Base-by-base conservation (phyloP, 495 filamentous ascomycete genomes). In the Penicillium salamii region DNA sequence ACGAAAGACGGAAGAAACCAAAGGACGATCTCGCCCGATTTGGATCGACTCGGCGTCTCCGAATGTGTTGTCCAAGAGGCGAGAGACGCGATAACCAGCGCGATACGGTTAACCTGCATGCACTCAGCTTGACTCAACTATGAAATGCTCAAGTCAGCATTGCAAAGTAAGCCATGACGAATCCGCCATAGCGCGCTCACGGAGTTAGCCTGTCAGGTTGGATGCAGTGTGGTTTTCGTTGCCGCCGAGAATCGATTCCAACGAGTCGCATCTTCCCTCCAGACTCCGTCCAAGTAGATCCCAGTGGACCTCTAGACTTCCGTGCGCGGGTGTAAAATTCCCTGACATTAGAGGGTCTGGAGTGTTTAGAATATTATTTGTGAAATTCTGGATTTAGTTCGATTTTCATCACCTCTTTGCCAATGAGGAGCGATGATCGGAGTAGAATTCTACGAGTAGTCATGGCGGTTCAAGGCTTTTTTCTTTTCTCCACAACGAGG, bases 371-470 rank as follows among this genome's bases (percentile, higher is more conserved):
- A n/a, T n/a, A n/a, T n/a, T n/a, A n/a, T n/a, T n/a, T n/a, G n/a
- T n/a, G n/a, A n/a, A n/a, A n/a, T n/a, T n/a, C n/a, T n/a, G n/a
- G n/a, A n/a, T n/a, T n/a, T n/a, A n/a, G n/a, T n/a, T n/a, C n/a
- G n/a, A n/a, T 39, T 33, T 40, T 40, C 51, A 31, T 57, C 57
- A 55, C 57, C 19, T 26, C 18, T n/a, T 20, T 28, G 8, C 66
- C 68, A 73, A 73, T 71, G 41, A 61, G 51, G 47, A 50, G 33
- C 17, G 40, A 23, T 34, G 42, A 50, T 49, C 57, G 57, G 55
- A 58, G 54, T 54, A 47, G 52, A 57, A 63, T 58, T 32, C 41
- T 55, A 56, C 43, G 56, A 55, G 50, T 62, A 55, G 55, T 46
- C 52, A 33, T 43, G 40, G 35, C 47, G 41, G 44, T 32, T 26